A percentile compares a stretch with the other conserved stretches of the same genome.
Evolutionary conservation across 352 stramenopile genomes (phyloP).

Genomic region (Pythium folliculosum): DNA sequence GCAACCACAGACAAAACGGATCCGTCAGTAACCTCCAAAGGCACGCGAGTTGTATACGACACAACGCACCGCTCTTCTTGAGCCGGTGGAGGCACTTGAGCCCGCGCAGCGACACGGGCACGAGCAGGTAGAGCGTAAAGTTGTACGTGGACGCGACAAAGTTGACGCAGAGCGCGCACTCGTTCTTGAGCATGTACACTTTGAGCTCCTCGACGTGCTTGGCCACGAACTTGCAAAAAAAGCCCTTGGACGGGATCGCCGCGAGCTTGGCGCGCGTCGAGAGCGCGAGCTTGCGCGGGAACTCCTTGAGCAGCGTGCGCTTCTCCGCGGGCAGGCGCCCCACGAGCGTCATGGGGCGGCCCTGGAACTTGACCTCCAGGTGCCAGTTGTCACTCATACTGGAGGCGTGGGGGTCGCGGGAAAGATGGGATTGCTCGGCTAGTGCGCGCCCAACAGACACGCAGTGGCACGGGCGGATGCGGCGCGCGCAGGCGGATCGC

Average conservation of each 20-base stretch:
- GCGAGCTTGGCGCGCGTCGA: constrained; percentile 76
- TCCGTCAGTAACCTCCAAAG: too few species aligned
- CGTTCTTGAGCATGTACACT: constrained; percentile 87
- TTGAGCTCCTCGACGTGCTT: constrained; percentile 87
- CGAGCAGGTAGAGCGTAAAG: constrained; percentile 84
- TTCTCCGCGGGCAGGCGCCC: constrained; percentile 81
- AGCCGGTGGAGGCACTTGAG: constrained; percentile 83
- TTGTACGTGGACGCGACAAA: constrained; percentile 83
- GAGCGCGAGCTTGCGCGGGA: constrained; percentile 75
- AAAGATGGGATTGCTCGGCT: constrained; percentile 3
- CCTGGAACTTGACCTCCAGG: constrained; percentile 86
- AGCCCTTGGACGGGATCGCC: constrained; percentile 82
- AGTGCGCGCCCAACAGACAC: constrained; percentile 3
- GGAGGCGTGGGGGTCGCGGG: background rate
- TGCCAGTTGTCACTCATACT: constrained; percentile 79
- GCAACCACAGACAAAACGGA: background rate
- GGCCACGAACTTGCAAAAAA: constrained; percentile 90
- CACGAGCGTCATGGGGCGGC: constrained; percentile 66
- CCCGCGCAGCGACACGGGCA: constrained; percentile 57
- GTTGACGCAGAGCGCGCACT: constrained; percentile 81
- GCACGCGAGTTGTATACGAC: too few species aligned
- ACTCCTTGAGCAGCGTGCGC: constrained; percentile 71
- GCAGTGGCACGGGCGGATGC: constrained; percentile 12
- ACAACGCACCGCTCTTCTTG: constrained; percentile 67
- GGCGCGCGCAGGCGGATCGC: constrained; percentile 1